These are phyloP conservation scores for Crithidia bombi DNA, from an alignment of 208 protist species.

Conservation along the genomic window DNA sequence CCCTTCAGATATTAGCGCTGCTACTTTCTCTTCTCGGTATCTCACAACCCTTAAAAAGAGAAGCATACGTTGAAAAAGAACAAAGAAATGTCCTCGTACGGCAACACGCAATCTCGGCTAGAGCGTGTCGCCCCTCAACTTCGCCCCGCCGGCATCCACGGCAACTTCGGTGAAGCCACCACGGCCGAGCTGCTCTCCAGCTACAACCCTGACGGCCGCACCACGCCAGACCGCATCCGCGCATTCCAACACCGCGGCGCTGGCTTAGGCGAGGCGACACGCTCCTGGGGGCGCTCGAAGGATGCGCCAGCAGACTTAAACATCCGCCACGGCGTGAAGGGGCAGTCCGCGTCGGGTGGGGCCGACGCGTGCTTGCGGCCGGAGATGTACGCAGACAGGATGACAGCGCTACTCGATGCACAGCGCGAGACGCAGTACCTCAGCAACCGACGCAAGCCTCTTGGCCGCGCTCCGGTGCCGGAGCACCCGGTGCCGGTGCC, in stretches of 20 bases:
- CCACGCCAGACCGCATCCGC: constrained; percentile 69
- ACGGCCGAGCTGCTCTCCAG: constrained; percentile 67
- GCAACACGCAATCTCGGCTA: constrained; percentile 50
- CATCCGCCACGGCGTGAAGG: constrained; percentile 53
- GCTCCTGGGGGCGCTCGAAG: constrained; percentile 56
- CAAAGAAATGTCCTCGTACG: constrained; percentile 38
- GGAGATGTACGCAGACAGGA: constrained; percentile 53
- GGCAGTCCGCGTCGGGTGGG: constrained; percentile 21
- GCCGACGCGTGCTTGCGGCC: constrained; percentile 72
- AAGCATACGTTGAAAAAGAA: too few species aligned
- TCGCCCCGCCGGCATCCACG: constrained; percentile 63
- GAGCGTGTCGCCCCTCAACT: constrained; percentile 77
- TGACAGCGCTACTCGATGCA: constrained; percentile 70
- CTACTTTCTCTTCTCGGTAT: too few species aligned
- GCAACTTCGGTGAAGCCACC: constrained; percentile 49
- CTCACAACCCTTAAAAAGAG: too few species aligned
- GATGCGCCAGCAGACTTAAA: constrained; percentile 55
- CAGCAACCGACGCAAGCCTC: constrained; percentile 49
- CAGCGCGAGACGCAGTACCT: constrained; percentile 69
- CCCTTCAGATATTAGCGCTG: too few species aligned
- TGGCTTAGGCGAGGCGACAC: constrained; percentile 53
- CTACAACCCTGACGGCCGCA: constrained; percentile 53
- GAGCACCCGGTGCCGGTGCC: constrained; percentile 43
- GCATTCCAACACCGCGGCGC: constrained; percentile 64
- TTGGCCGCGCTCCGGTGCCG: constrained; percentile 59